Evolutionary conservation across 495 filamentous ascomycete species (phyloP), one percentile per base, ranked within the genome.

Genomic region (Xylaria palmicola): DNA sequence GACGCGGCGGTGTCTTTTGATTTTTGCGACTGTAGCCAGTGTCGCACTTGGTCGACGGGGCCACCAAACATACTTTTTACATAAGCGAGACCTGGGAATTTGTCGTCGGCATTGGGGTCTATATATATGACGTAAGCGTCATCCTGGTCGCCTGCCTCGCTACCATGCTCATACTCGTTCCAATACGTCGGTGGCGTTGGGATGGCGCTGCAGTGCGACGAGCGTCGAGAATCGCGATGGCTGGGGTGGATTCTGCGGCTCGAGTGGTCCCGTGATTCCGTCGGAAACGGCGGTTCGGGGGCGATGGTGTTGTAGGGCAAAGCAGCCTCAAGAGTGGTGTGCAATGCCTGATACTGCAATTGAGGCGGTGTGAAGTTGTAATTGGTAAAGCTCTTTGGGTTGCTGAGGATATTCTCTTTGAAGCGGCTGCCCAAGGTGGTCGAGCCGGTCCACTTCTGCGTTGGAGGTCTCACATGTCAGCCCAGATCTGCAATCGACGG

Each of bases 371-470:
- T 71, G 53, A 88, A 83, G 67, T 88, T 80, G 43, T 78, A 71
- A 30, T 73, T 80, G 13, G 83, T 83, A 70, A 91, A 89, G 69
- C 84, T 87, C 60, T 85, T 84, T 1, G 83, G 85, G 44, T 79
- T 68, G 22, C 75, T 71, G 26, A 88, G 70, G 7, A 90, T 68
- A 45, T 83, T 79, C 10, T 81, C 74, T 45, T 76, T 78, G 69
- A 90, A 88, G 39, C 85, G 83, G 41, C 72, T 70, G 56, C 78
- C 83, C 7, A 91, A 75, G 0, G 77, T 72, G 17, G 75, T 74
- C 12, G 86, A 88, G 29, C 83, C 80, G 7, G 88, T 90, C 88
- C 88, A 91, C 74, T 88, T 89, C 75, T 80, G 34, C 44, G 50
- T 39, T n/a, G 24, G 12, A 22, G 56, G 30, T 48, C 13, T 3